Conservation (phyloP, 2,329 filamentous ascomycete genomes). For the Ophiostoma sp. region DNA sequence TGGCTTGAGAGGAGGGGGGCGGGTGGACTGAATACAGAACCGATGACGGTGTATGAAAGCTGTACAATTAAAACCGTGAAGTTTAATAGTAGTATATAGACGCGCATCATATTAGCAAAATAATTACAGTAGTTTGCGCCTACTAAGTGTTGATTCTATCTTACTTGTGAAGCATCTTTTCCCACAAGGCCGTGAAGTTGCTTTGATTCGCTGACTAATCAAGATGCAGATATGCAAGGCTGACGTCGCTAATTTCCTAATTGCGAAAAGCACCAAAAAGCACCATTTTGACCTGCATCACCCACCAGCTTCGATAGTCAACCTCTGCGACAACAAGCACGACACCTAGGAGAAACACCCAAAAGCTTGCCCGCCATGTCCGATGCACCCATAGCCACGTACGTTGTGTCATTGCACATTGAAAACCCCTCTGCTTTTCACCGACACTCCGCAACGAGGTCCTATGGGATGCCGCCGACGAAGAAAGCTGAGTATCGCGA, state of each 20-base stretch:
- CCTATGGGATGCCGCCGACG: background rate
- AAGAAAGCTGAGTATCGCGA: constrained; percentile 5
- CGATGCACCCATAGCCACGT: constrained; percentile 55
- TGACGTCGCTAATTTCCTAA: background rate
- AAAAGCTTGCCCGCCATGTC: constrained; percentile 26
- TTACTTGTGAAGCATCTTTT: background rate
- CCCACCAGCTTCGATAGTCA: background rate
- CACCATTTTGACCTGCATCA: background rate
- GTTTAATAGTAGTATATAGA: background rate
- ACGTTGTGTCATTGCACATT: constrained; percentile 62
- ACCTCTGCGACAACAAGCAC: too few species aligned
- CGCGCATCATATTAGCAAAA: background rate
- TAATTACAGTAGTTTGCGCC: background rate
- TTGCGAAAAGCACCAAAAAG: background rate
- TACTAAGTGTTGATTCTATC: background rate
- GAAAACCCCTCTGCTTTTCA: constrained; percentile 15
- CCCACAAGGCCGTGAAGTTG: too few species aligned
- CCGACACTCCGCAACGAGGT: constrained; percentile 47
- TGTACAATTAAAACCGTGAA: background rate
- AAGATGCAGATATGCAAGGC: background rate
- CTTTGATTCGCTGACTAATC: background rate
- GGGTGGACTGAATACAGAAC: too few species aligned
- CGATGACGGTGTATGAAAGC: background rate
- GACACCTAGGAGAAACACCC: background rate
- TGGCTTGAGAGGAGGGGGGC: background rate